Percentiles rank a stretch among this genome's conserved stretches.
phyloP scores from a whole-genome alignment of 2,329 filamentous ascomycete species.

The Alternaria sp. region DNA sequence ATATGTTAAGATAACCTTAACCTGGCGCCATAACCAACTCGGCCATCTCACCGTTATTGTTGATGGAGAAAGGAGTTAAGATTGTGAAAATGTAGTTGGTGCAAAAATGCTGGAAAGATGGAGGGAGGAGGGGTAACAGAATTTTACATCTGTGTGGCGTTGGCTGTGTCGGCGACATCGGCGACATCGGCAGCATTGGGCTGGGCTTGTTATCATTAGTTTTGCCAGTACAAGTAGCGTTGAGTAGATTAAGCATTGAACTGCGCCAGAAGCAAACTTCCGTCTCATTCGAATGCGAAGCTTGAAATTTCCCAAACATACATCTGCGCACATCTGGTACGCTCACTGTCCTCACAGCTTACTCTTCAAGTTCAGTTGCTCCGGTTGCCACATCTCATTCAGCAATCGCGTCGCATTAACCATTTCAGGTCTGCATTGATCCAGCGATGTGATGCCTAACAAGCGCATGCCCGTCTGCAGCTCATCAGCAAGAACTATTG shows the following conservation, averaged over 20 bases:
- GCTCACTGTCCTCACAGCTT: constrained; percentile 29
- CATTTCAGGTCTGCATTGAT: constrained; percentile 68
- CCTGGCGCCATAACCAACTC: constrained; percentile 48
- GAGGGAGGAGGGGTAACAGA: background rate
- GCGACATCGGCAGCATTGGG: background rate
- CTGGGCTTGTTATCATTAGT: background rate
- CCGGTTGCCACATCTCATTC: constrained; percentile 50
- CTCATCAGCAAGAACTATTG: constrained; percentile 62
- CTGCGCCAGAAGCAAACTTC: background rate
- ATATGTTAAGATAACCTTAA: constrained; percentile 39
- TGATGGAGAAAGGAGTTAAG: background rate
- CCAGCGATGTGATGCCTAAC: constrained; percentile 68
- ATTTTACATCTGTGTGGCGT: background rate
- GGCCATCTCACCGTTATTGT: constrained; percentile 18
- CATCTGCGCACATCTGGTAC: background rate
- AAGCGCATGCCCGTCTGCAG: constrained; percentile 72
- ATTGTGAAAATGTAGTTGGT: background rate
- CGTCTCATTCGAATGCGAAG: background rate
- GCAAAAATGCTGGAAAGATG: background rate
- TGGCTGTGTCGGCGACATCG: background rate
- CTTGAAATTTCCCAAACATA: background rate
- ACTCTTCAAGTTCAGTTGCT: constrained; percentile 34
- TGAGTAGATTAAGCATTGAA: background rate
- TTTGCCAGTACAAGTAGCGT: background rate
- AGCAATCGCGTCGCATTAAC: constrained; percentile 58